These are phyloP conservation scores for Auxenochlorella protothecoides DNA, from an alignment of 139 green algal species.

Conservation along the genomic window DNA sequence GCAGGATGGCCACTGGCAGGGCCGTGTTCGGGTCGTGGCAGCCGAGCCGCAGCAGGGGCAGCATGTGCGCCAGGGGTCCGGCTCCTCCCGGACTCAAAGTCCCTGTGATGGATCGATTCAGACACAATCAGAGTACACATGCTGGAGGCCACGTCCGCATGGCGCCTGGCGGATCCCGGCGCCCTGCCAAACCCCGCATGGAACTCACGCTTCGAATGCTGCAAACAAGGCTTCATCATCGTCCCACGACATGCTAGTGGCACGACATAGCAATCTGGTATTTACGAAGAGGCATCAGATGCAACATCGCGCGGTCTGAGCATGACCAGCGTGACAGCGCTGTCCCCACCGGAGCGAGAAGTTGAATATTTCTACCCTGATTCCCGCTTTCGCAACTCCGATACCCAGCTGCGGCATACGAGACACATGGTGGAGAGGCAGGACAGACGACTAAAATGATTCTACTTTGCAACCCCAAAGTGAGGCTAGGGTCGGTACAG, in stretches of 20 bases:
- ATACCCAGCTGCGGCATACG: background rate
- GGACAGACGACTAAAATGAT: no score
- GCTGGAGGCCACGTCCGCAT: no score
- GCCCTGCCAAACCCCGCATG: background rate
- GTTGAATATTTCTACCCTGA: background rate
- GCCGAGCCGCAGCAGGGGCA: no score
- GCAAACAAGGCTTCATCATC: background rate
- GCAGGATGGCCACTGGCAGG: no score
- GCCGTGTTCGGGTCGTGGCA: background rate
- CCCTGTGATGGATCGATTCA: no score
- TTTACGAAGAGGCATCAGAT: background rate
- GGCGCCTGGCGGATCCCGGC: no score
- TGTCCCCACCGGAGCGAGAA: background rate
- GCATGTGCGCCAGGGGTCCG: no score
- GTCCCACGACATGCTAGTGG: background rate
- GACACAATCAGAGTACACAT: no score
- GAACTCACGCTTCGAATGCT: background rate
- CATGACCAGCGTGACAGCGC: background rate
- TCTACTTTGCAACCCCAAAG: no score
- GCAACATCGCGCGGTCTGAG: background rate
- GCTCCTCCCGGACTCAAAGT: no score
- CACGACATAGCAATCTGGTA: background rate
- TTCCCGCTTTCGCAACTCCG: background rate
- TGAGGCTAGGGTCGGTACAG: no score
- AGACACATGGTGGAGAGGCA: background rate